Conservation (phyloP, 805 yeast species). For the Candida peoriensis region DNA sequence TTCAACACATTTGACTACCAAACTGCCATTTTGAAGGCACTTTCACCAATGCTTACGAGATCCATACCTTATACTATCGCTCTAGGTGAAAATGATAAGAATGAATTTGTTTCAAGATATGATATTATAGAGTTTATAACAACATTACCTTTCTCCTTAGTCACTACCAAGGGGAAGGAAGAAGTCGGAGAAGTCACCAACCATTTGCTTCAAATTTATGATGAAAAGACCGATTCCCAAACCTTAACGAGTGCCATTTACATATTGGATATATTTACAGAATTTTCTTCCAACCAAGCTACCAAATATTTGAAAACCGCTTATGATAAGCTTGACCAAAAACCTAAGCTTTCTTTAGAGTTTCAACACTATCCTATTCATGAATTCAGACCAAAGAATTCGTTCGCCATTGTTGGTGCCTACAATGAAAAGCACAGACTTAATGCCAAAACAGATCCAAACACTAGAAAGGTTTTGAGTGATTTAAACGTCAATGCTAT, state of each 20-base stretch:
- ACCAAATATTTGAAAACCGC: constrained; percentile 29
- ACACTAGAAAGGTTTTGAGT: constrained; percentile 39
- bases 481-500: constrained; percentile 45
- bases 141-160: constrained; percentile 45
- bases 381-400: constrained; percentile 41
- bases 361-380: constrained; percentile 66
- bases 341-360: constrained; percentile 42
- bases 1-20: constrained; percentile 53
- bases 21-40: constrained; percentile 54
- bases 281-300: constrained; percentile 21
- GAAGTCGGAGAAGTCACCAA: constrained; percentile 46
- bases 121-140: constrained; percentile 41
- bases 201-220: constrained; percentile 37
- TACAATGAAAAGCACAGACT: constrained; percentile 33
- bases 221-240: constrained; percentile 13
- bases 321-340: constrained; percentile 18
- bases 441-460: constrained; percentile 29
- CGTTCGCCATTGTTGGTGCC: constrained; percentile 35
- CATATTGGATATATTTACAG: constrained; percentile 53
- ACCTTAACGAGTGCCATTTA: constrained; percentile 35
- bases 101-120: constrained; percentile 38
- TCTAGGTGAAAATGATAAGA: constrained; percentile 59
- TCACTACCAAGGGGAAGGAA: constrained; percentile 18
- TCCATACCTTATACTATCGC: constrained; percentile 56
- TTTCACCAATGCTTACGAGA: constrained; percentile 47